Base-by-base conservation (phyloP, 2,329 filamentous ascomycete species). In the Botrytis paeoniae region DNA sequence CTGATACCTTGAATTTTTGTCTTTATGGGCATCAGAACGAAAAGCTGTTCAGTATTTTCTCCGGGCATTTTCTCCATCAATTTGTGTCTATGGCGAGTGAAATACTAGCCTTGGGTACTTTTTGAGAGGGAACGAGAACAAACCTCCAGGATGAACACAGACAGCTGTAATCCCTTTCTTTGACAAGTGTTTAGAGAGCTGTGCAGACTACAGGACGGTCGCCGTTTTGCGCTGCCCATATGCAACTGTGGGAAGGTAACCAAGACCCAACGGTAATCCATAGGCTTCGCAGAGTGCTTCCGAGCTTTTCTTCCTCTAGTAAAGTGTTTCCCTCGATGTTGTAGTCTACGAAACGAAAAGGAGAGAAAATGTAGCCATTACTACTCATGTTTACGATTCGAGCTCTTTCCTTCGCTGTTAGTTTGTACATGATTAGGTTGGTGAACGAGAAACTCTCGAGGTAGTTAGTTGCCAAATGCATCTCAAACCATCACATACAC, bases 171-270 rank as follows among this genome's bases (percentile, higher is more conserved):
- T 75, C 3, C 76, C 76, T 43, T 76, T 77, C 10, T 48, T 59
- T 10, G 71, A 74, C n/a, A 82, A 72, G 35, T 78, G 75, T 45
- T 73, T 66, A 48, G 76, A 81, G 9, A 78, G 68, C 0, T 70
- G 79, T 39, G 81, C 74, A 3, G 77, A 76, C 43, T 45, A 62
- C 81, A 83, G 75, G 37, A 83, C 75, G 68, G 82, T 82, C 9
- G 81, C 81, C 2, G 81, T 78, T 74, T 82, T 83, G 74, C 79
- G 80, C 70, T 80, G 78, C 61, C 78, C 81, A 76, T 83, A 83
- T 10, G 75, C 81, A 25, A 80, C 76, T 22, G 18, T 32, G 4
- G n/a, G 43, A 43, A 51, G 8, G 45, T 29, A 63, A 2, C 35
- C 6, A 8, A 71, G 37, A 60, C 12, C 12, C 14, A 10, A 60